Evolutionary conservation across 768 basidiomycete genomes (phyloP), one percentile per base, ranked within the genome.

Genomic region (Hirschioporus abietinus): DNA sequence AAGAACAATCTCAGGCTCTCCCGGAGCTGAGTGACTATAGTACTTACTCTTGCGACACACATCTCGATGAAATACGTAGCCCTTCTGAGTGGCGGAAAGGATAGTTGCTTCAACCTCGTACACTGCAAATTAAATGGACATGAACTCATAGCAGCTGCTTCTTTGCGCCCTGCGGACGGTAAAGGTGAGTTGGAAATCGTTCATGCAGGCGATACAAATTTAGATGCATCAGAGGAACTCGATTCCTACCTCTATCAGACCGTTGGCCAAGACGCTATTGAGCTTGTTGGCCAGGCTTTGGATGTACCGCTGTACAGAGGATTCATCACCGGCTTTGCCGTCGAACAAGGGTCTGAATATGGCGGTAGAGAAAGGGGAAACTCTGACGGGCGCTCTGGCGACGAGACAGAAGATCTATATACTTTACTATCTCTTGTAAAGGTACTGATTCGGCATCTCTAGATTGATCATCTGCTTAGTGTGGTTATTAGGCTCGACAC

Each of bases 181-280:
- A 91, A 90, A 87, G 96, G 96, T 95, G 71, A 73, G 84, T 72
- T 66, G 64, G 67, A 62, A 65, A 65, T 68, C 27, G 70, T 64
- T 68, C 65, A 66, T 57, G 58, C 66, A 73, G 69, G 65, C 34
- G 67, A 25, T 67, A 26, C 25, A 18, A 60, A 58, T 67, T 66
- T n/a, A 20, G 70, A 67, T 66, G 65, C 68, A 59, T n/a, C 76
- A 97, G 97, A 99, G 82, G 97, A 99, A 81, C 86, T 99, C 72
- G 96, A 99, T 77, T 98, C 96, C 25, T 99, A 95, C 79, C 83
- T 99, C 76, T 99, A 98, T 77, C 97, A 99, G 76, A 98, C 96
- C n/a, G 96, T 99, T 27, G 97, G 96, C 0, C 96, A 98, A 74
- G 93, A 95, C 66, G 93, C 94, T 20, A 89, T 99, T 67, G 88